A percentile compares a stretch with the other conserved stretches of the same genome.
Evolutionary conservation across 2,329 filamentous ascomycete species (phyloP).

Genomic region (Phyllosticta citriasiana): DNA sequence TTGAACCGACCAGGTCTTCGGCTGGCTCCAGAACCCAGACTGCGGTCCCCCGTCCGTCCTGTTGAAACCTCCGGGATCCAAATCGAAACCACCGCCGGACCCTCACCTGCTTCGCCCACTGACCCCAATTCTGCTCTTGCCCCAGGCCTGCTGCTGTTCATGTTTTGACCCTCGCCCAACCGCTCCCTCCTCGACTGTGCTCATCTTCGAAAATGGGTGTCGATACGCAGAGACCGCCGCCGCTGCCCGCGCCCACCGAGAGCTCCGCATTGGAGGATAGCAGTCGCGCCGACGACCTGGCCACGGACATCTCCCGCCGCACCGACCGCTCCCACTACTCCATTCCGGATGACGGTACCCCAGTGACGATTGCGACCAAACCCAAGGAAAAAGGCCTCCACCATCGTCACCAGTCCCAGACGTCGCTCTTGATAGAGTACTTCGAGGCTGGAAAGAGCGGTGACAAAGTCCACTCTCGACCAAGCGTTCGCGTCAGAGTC

Average conservation of each 20-base stretch:
- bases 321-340: constrained; percentile 66
- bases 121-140: background rate
- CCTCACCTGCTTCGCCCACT: background rate
- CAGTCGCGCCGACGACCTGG: constrained; percentile 42
- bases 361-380: constrained; percentile 80
- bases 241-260: constrained; percentile 71
- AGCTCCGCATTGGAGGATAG: constrained; percentile 53
- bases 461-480: constrained; percentile 54
- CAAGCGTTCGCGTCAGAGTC: constrained; percentile 71
- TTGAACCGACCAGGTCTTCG: background rate
- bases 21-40: background rate
- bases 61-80: background rate
- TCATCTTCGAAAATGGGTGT: constrained; percentile 28
- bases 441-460: constrained; percentile 71
- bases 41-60: background rate
- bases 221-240: constrained; percentile 42
- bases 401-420: constrained; percentile 59
- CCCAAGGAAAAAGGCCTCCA: constrained; percentile 49
- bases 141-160: background rate
- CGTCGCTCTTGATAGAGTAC: constrained; percentile 87
- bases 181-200: background rate
- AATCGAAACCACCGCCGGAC: background rate
- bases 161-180: background rate
- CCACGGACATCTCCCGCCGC: constrained; percentile 57
- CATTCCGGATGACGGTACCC: constrained; percentile 77